A percentile compares a stretch with the other conserved stretches of the same genome.
Conservation (phyloP, 208 protist species). For the Trypanosoma avium region DNA sequence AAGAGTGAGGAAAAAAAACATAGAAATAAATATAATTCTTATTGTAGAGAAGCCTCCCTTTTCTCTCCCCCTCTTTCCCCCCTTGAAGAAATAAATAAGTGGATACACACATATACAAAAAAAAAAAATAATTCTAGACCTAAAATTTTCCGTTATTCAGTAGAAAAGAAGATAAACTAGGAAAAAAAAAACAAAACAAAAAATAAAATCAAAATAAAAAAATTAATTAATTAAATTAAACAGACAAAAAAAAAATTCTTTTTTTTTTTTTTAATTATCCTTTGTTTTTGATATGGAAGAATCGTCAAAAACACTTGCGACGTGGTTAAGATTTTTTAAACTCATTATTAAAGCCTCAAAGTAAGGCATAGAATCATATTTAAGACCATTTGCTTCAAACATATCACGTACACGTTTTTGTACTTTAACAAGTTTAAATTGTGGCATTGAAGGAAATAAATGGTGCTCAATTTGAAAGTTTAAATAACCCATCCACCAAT, state of each 20-base stretch:
- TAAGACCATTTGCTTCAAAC: conserved; percentile 65
- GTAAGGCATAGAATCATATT: conserved; percentile 57
- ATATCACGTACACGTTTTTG: conserved; percentile 45
- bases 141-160: too few relatives aligned
- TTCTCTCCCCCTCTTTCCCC: too few relatives aligned
- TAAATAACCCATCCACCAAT: conserved; percentile 79
- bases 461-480: conserved; percentile 91
- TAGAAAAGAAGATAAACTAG: conserved; percentile 1
- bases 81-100: too few relatives aligned
- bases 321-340: conserved; percentile 62
- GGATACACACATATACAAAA: too few relatives aligned
- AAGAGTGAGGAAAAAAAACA: too few relatives aligned
- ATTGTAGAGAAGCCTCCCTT: too few relatives aligned
- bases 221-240: conserved; percentile 1
- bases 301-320: conserved; percentile 37
- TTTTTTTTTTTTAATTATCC: conserved; percentile 7
- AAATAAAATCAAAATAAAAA: conserved; percentile 13
- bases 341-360: conserved; percentile 37
- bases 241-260: conserved; percentile 3
- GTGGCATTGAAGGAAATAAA: conserved; percentile 84
- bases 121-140: too few relatives aligned
- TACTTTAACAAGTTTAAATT: conserved; percentile 63
- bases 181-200: not conserved
- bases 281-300: too few relatives aligned
- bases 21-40: too few relatives aligned